Base-by-base conservation (phyloP, 371 early-diverging fungal genomes). In the Cokeromyces recurvatus region DNA sequence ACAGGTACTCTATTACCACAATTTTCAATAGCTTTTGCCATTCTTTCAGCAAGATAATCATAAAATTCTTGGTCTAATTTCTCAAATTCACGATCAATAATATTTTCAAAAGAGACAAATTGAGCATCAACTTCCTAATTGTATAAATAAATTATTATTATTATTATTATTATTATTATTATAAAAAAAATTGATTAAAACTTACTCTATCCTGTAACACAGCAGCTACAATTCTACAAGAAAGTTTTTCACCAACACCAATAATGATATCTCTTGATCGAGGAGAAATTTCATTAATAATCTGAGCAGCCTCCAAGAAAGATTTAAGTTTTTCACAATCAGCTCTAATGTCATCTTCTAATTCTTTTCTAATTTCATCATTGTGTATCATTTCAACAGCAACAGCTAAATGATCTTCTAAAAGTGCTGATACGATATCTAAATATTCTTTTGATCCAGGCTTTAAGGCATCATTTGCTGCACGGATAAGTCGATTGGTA, bases 241-340 rank as follows among this genome's bases (percentile, higher is more conserved):
- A 84, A 5, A 98, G 70, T 57, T 85, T 91, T 70, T 98, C 99
- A 43, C 99, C 99, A 14, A 83, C 82, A 40, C 93, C 90, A 53
- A 98, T 84, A 46, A 98, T 95, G 46, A 94, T 83, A 67, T 98
- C 99, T 50, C 86, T 77, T 2, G 97, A 94, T 48, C 94, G 78
- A 39, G 95, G 95, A 15, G 97, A 95, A 16, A 97, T 89, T 64
- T 98, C 99, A 46, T 91, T 89, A 57, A 98, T 95, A 46, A 93
- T 86, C 73, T 89, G 61, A 23, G 94, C 92, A 2, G 98, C 98
- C n/a, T 88, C 80, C 66, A 98, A 77, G 60, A 97, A 94, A 2
- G 81, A 78, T 37, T 79, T 65, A 19, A 98, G 76, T 14, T 81
- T 80, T 21, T 68, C 64, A 51, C 94, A 95, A 51, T 91, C 94